Evolutionary conservation across 1,139 yeast genomes (phyloP).

Genomic region (Casaregolazyma suthepensis): DNA sequence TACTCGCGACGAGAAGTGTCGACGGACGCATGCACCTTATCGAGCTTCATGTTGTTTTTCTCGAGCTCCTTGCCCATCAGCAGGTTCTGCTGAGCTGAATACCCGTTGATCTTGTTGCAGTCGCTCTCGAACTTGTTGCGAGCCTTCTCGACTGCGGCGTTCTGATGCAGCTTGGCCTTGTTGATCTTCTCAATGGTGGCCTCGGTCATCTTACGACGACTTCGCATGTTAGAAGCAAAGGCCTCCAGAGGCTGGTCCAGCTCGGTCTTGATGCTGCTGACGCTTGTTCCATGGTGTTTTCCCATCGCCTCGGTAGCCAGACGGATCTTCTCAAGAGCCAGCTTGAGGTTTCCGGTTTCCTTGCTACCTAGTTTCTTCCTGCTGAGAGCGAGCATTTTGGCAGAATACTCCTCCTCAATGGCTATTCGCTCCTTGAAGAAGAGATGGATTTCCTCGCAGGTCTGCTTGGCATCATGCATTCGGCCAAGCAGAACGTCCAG

Average conservation of each 20-base stretch:
- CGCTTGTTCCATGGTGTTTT: constrained; percentile 42
- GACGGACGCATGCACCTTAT: constrained; percentile 47
- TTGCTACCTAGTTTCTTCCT: constrained; percentile 47
- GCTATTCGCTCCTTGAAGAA: constrained; percentile 44
- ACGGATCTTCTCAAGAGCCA: constrained; percentile 53
- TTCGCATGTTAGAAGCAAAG: constrained; percentile 39
- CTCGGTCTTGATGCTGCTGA: constrained; percentile 40
- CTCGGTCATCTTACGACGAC: constrained; percentile 44
- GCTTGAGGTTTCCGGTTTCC: constrained; percentile 55
- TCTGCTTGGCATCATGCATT: constrained; percentile 45
- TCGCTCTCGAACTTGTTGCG: constrained; percentile 54
- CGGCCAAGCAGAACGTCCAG: constrained; percentile 43
- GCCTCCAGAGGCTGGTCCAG: constrained; percentile 40
- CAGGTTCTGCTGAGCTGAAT: constrained; percentile 58
- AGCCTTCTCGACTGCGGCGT: constrained; percentile 36
- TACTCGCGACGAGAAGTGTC: constrained; percentile 50
- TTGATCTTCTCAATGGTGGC: constrained; percentile 39
- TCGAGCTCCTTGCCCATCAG: constrained; percentile 77
- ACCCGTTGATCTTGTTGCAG: constrained; percentile 53
- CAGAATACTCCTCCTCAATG: constrained; percentile 69
- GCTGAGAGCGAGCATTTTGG: constrained; percentile 48
- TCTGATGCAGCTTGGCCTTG: constrained; percentile 37
- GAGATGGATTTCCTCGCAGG: constrained; percentile 40
- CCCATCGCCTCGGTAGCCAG: constrained; percentile 50
- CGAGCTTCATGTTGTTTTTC: constrained; percentile 55